Conservation (phyloP, 176 grass and related monocot species). For the Phyllostachys edulis region DNA sequence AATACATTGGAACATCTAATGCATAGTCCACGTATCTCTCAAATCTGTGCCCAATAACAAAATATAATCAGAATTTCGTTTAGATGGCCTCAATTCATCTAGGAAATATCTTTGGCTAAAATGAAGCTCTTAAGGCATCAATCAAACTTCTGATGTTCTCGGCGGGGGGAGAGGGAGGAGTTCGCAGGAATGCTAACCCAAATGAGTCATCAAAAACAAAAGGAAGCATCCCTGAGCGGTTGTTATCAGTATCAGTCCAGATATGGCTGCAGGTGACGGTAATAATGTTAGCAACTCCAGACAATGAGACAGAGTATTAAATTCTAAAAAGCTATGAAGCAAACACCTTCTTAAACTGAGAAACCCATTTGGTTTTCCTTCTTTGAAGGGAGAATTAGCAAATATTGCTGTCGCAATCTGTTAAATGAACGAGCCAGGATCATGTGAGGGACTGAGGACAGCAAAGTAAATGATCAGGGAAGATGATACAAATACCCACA, state of each 20-base stretch:
- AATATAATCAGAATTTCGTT: conserved; percentile 32
- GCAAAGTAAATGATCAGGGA: conserved; percentile 13
- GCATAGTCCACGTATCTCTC: conserved; percentile 95
- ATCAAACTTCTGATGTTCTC: background rate
- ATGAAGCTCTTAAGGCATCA: background rate
- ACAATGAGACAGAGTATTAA: background rate
- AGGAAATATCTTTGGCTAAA: conserved; percentile 16
- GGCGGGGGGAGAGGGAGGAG: background rate
- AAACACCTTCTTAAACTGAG: conserved; percentile 96
- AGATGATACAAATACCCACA: conserved; percentile 64
- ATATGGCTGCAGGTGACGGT: conserved; percentile 66
- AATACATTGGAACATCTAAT: conserved; percentile 96
- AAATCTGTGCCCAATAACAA: conserved; percentile 58
- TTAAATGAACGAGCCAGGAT: conserved; percentile 33
- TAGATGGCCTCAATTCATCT: conserved; percentile 19
- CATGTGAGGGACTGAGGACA: background rate
- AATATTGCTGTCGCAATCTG: conserved; percentile 99
- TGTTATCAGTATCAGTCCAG: conserved; percentile 99
- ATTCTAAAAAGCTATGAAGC: background rate
- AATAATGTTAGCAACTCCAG: conserved; percentile 25
- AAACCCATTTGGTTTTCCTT: conserved; percentile 98
- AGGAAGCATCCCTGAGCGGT: conserved; percentile 95
- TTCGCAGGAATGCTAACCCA: conserved; percentile 55
- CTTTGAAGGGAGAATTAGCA: conserved; percentile 96
- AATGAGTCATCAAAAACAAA: conserved; percentile 89